Conservation (phyloP, 495 filamentous ascomycete genomes). For the Hypoxylon fragiforme region DNA sequence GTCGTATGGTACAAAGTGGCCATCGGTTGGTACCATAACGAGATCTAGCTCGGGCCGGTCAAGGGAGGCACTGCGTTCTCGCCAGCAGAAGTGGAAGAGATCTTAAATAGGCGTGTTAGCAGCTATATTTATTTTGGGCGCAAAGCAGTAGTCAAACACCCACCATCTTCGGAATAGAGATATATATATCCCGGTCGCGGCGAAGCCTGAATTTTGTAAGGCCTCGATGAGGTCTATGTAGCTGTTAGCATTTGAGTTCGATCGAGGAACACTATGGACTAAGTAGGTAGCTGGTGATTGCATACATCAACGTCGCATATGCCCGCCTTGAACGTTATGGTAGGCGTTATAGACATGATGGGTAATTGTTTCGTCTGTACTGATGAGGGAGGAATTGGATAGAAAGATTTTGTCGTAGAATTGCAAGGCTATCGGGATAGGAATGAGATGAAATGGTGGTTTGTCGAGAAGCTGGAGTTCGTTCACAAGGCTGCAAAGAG, state of each 20-base stretch:
- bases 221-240: constrained; percentile 57
- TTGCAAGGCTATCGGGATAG: background rate
- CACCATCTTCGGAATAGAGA: constrained; percentile 91
- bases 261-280: background rate
- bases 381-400: background rate
- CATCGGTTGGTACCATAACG: constrained; percentile 69
- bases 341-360: constrained; percentile 76
- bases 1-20: constrained; percentile 79
- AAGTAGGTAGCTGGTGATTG: constrained; percentile 19
- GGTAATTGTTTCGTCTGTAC: background rate
- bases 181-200: constrained; percentile 85
- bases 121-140: background rate
- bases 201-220: constrained; percentile 68
- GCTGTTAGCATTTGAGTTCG: constrained; percentile 36
- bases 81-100: constrained; percentile 96
- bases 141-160: background rate
- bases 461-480: constrained; percentile 1
- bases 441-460: constrained; percentile 1
- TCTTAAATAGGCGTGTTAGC: constrained; percentile 55
- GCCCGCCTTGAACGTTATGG: constrained; percentile 98
- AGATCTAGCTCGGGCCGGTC: constrained; percentile 40
- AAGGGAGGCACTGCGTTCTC: constrained; percentile 47
- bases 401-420: background rate
- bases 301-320: constrained; percentile 83
- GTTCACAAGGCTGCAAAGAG: constrained; percentile 37